phyloP scores from a whole-genome alignment of 2,329 filamentous ascomycete species.

The Penicillium sumatraense region DNA sequence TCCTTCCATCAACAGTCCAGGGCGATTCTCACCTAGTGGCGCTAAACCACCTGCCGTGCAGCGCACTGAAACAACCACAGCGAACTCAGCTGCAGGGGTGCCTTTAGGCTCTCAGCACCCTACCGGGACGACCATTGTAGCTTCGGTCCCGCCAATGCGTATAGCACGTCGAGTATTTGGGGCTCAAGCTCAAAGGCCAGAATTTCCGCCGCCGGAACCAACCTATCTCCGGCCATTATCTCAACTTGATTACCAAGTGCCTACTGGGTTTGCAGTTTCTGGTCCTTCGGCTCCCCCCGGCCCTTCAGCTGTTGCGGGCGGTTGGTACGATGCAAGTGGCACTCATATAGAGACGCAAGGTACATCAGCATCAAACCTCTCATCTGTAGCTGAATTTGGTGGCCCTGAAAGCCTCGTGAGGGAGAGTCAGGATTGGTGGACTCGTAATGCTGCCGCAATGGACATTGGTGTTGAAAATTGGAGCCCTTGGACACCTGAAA shows the following conservation, averaged over 20 bases:
- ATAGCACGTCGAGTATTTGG: slow-evolving; percentile 22
- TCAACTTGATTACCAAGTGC: slow-evolving; percentile 23
- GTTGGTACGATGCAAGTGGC: slow-evolving; percentile 35
- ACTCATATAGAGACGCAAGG: slow-evolving; percentile 13
- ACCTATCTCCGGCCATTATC: slow-evolving; percentile 37
- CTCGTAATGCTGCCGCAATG: slow-evolving; percentile 65
- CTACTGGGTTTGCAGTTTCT: slow-evolving; percentile 9
- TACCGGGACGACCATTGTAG: slow-evolving; percentile 13
- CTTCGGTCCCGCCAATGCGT: slow-evolving; percentile 26
- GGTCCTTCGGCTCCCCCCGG: slow-evolving; percentile 22
- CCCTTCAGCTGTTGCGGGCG: too few relatives aligned
- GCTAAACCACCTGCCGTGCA: slow-evolving; percentile 7
- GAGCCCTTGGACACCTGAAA: slow-evolving; percentile 39
- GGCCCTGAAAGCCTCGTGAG: slow-evolving; percentile 64
- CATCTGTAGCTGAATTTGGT: slow-evolving; percentile 60
- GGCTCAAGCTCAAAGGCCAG: slow-evolving; percentile 22
- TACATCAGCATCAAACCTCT: slow-evolving; percentile 31
- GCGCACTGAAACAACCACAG: slow-evolving; percentile 10
- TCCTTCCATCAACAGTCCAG: slow-evolving; percentile 23
- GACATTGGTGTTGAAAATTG: slow-evolving; percentile 68
- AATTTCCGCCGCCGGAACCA: slow-evolving; percentile 35
- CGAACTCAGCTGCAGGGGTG: slow-evolving; percentile 9
- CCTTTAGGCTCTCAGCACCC: slow-evolving; percentile 22
- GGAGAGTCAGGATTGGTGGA: slow-evolving; percentile 69
- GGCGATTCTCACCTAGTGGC: slow-evolving; percentile 19